A percentile compares a stretch with the other conserved stretches of the same genome.
phyloP scores from a whole-genome alignment of 2,329 filamentous ascomycete species.

The Periconia sp. region DNA sequence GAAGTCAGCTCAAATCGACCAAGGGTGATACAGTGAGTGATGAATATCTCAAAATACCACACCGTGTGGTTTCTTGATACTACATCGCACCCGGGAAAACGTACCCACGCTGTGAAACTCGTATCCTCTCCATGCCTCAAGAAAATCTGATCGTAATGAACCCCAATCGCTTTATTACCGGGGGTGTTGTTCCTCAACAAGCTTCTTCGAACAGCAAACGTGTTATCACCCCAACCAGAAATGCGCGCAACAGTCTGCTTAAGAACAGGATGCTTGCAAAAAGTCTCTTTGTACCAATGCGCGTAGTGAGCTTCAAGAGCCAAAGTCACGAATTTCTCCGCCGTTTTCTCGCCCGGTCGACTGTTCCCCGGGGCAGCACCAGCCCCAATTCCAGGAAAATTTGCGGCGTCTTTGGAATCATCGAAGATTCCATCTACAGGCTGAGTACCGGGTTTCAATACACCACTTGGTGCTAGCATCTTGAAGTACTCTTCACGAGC shows the following conservation, averaged over 20 bases:
- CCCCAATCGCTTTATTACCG: slow-evolving; percentile 59
- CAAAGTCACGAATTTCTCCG: slow-evolving; percentile 51
- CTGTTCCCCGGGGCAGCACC: slow-evolving; percentile 50
- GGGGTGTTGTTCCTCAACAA: slow-evolving; percentile 61
- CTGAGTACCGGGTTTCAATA: slow-evolving; percentile 56
- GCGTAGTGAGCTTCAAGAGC: slow-evolving; percentile 57
- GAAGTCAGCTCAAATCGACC: no score
- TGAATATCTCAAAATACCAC: no score
- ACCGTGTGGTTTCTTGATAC: no score
- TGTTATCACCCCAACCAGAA: slow-evolving; percentile 57
- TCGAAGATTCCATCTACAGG: slow-evolving; percentile 59
- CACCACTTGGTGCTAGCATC: slow-evolving; percentile 56
- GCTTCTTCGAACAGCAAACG: slow-evolving; percentile 51
- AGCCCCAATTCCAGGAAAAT: slow-evolving; percentile 58
- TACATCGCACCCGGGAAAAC: no score
- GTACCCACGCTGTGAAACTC: slow-evolving; percentile 59
- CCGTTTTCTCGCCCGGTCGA: slow-evolving; percentile 46
- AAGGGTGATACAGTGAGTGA: no score
- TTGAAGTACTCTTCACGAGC: slow-evolving; percentile 58
- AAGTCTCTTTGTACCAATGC: slow-evolving; percentile 51
- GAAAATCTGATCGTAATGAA: slow-evolving; percentile 64
- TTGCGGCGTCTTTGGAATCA: slow-evolving; percentile 40
- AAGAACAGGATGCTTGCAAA: slow-evolving; percentile 57
- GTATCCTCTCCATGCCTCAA: slow-evolving; percentile 58
- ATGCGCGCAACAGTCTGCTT: slow-evolving; percentile 54